Base-by-base conservation (phyloP, 129 eudicot species). In the Tagetes patula region DNA sequence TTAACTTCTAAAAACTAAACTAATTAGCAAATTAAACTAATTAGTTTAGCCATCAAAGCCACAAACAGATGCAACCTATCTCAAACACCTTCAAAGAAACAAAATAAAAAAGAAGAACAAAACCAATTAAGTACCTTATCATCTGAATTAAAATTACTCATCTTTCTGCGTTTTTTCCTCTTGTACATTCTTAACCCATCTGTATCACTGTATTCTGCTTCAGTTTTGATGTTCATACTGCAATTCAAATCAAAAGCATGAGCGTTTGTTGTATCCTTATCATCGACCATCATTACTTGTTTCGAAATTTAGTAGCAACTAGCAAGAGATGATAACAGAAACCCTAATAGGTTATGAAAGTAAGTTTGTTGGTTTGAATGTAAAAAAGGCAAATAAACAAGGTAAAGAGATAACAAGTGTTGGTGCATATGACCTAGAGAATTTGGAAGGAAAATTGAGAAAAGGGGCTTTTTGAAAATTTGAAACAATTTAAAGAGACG, bases 141-240 rank as follows among this genome's bases (percentile, higher is more conserved):
- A 53, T 78, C 82, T 12, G 60, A 64, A 34, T 27, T 10, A 4
- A 43, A 43, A 43, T 43, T 10, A 42, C 62, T 63, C 67, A 53
- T 55, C 73, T 65, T 79, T 37, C 61, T 45, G 14, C 69, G 74
- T 79, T 72, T 78, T 42, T 73, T 65, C 69, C 82, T 72, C 65
- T 54, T 55, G 14, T 72, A 79, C 8, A 65, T 72, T 55, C 52
- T 54, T 13, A 67, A 11, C 31, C 73, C 60, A 30, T 79, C 82
- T 6, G 54, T 42, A 30, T 36, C 49, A 47, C 27, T 36, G 30
- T 36, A n/a, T 54, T 30, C 52, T 64, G 33, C 46, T 33, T 64
- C 78, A 30, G 67, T 73, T 59, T 50, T 46, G 27, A 8, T 2
- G 6, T 33, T 38, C 55, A 65, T 65, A 68, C 62, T 76, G 69